A percentile compares a stretch with the other conserved stretches of the same genome.
Conservation (phyloP, 1,284 basidiomycete species). For the Austroboletus rostrupii region DNA sequence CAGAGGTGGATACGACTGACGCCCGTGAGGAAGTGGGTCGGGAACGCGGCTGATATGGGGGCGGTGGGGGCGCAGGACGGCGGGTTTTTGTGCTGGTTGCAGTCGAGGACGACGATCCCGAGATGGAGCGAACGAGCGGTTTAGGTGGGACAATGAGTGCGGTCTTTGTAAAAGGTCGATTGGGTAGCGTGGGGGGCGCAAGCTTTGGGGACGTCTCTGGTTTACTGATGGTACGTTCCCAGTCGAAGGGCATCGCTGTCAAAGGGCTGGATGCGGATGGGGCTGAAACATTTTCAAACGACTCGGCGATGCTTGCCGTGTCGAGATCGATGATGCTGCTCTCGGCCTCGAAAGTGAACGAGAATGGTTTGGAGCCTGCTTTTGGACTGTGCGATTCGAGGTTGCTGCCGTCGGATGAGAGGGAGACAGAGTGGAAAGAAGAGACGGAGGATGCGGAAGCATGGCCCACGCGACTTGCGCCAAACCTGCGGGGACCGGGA, state of each 20-base stretch:
- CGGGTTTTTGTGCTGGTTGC: constrained; percentile 28
- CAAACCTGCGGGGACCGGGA: constrained; percentile 33
- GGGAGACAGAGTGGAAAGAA: constrained; percentile 76
- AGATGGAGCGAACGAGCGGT: constrained; percentile 28
- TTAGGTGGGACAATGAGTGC: constrained; percentile 29
- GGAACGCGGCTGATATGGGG: constrained; percentile 29
- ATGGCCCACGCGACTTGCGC: constrained; percentile 41
- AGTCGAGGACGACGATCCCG: constrained; percentile 31
- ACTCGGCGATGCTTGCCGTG: constrained; percentile 58
- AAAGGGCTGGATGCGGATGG: constrained; percentile 42
- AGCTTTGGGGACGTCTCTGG: constrained; percentile 22
- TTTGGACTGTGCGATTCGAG: constrained; percentile 33
- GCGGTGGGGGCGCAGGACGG: constrained; percentile 34
- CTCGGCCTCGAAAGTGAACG: constrained; percentile 45
- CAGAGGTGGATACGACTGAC: constrained; percentile 37
- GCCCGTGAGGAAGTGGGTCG: constrained; percentile 34
- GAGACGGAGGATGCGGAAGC: constrained; percentile 67
- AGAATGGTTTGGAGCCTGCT: constrained; percentile 29
- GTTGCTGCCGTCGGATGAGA: constrained; percentile 60
- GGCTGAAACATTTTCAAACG: constrained; percentile 65
- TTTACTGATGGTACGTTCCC: constrained; percentile 39
- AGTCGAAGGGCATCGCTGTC: constrained; percentile 39
- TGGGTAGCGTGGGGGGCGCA: constrained; percentile 53
- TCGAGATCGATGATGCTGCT: constrained; percentile 41
- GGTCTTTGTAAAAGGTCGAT: constrained; percentile 37